These are phyloP conservation scores for Monilinia fructicola DNA, from an alignment of 2,329 filamentous ascomycete species.

Conservation along the genomic window DNA sequence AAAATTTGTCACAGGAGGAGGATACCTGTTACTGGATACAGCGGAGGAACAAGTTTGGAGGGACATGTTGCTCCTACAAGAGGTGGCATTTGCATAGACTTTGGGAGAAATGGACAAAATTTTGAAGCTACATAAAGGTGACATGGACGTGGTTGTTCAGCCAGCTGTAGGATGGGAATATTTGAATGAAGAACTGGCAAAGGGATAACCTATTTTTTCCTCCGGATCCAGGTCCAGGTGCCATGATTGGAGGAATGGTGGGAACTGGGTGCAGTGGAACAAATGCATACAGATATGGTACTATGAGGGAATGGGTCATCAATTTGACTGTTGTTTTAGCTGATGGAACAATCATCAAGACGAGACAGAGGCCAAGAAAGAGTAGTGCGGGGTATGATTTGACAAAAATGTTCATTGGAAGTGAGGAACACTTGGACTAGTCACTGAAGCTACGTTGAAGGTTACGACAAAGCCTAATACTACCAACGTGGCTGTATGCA, in stretches of 20 bases:
- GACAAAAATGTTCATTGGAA: conserved; percentile 84
- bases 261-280: conserved; percentile 74
- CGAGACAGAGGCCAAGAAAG: conserved; percentile 82
- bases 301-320: conserved; percentile 92
- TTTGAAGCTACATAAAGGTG: conserved; percentile 71
- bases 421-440: conserved; percentile 85
- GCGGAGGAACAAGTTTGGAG: conserved; percentile 84
- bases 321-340: conserved; percentile 84
- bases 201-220: conserved; percentile 82
- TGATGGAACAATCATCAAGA: conserved; percentile 88
- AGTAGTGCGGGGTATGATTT: conserved; percentile 90
- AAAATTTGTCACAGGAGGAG: conserved; percentile 78
- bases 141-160: conserved; percentile 74
- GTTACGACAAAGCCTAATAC: conserved; percentile 77
- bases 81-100: conserved; percentile 83
- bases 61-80: conserved; percentile 83
- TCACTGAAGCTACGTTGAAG: conserved; percentile 88
- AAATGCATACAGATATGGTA: conserved; percentile 89
- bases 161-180: conserved; percentile 84
- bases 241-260: conserved; percentile 89
- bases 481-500: conserved; percentile 75
- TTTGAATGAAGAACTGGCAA: conserved; percentile 73
- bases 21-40: conserved; percentile 85
- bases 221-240: conserved; percentile 85
- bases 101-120: conserved; percentile 80